phyloP scores from a whole-genome alignment of 495 filamentous ascomycete species.

The Saxophila tyrrhenica region DNA sequence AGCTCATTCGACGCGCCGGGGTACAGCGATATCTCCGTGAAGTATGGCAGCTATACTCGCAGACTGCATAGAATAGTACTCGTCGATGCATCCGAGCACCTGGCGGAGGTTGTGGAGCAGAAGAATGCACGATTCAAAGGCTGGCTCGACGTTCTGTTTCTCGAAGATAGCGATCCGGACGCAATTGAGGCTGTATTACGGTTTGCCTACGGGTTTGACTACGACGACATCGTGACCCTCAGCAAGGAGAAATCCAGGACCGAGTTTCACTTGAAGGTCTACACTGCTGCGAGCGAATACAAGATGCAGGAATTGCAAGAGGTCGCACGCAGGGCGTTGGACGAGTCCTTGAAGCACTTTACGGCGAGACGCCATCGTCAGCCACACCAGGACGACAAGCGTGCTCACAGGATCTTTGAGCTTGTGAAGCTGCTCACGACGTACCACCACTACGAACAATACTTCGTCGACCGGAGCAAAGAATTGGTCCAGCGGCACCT shows the following conservation, averaged over 20 bases:
- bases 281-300: neutral
- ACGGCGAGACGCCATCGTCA: neutral
- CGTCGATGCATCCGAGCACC: neutral
- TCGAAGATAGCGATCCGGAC: neutral
- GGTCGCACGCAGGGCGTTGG: neutral
- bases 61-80: neutral
- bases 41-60: neutral
- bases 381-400: neutral
- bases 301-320: neutral
- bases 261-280: neutral
- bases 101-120: neutral
- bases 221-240: neutral
- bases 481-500: neutral
- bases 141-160: neutral
- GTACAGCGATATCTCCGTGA: neutral
- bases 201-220: neutral
- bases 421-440: neutral
- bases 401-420: neutral
- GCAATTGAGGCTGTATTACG: neutral
- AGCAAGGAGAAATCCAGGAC: neutral
- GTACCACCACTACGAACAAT: neutral
- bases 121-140: neutral
- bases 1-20: neutral
- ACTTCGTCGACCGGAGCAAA: neutral
- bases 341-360: no score